A percentile compares a stretch with the other conserved stretches of the same genome.
Conservation (phyloP, 345 rosid species). For the Eucalyptus tenuipes region DNA sequence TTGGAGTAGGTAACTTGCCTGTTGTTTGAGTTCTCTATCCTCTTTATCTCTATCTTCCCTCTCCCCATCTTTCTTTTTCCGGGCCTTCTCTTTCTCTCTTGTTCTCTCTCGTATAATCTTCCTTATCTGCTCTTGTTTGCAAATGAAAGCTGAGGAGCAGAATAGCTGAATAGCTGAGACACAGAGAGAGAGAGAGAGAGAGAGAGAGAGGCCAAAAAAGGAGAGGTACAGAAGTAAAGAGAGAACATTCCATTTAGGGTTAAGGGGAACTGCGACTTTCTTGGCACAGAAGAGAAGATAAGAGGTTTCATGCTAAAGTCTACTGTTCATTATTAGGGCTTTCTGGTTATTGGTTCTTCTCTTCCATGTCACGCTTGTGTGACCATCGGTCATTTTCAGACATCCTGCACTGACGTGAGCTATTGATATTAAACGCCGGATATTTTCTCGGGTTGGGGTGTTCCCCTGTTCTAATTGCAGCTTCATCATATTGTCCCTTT, state of each 20-base stretch:
- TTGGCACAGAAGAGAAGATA: neutral
- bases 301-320: neutral
- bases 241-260: neutral
- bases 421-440: neutral
- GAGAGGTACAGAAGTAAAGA: neutral
- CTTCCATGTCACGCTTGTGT: neutral
- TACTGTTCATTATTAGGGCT: neutral
- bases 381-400: neutral
- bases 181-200: neutral
- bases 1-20: constrained; percentile 38
- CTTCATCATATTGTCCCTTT: neutral
- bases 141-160: neutral
- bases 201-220: neutral
- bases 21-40: constrained; percentile 35
- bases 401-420: neutral
- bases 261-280: neutral
- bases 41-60: constrained; percentile 42
- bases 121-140: neutral
- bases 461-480: neutral
- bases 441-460: neutral
- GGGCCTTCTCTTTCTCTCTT: neutral
- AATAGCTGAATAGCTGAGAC: neutral
- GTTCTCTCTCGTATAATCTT: neutral
- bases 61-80: constrained; percentile 19
- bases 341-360: neutral